phyloP scores from a whole-genome alignment of 164 flowering plant genomes.

The Berberis vulgaris region DNA sequence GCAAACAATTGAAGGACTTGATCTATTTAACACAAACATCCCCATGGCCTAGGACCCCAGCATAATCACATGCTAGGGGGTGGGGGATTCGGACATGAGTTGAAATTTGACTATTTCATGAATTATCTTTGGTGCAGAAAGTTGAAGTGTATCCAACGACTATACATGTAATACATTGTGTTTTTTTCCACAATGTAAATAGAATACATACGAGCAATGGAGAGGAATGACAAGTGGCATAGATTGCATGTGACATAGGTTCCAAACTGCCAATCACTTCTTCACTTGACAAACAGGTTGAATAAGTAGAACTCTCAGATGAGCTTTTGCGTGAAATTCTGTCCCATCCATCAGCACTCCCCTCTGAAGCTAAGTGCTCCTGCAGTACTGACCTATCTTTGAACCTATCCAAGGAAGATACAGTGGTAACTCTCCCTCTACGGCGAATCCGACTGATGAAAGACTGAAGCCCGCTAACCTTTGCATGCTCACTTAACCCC shows the following conservation, averaged over 20 bases:
- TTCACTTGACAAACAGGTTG: constrained; percentile 23
- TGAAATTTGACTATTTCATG: too few relatives aligned
- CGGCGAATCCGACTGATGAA: constrained; percentile 19
- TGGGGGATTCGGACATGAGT: too few relatives aligned
- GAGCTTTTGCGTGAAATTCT: constrained; percentile 13
- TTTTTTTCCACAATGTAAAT: neutral
- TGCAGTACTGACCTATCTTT: constrained; percentile 15
- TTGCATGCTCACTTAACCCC: constrained; percentile 4
- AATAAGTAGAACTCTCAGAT: constrained; percentile 14
- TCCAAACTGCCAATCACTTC: constrained; percentile 6
- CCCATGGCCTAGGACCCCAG: too few relatives aligned
- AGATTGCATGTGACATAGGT: constrained; percentile 11
- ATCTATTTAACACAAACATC: neutral
- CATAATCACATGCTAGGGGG: too few relatives aligned
- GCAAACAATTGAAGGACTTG: neutral
- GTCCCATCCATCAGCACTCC: constrained; percentile 18
- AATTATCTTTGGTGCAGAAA: too few relatives aligned
- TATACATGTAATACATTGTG: too few relatives aligned
- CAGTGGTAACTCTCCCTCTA: constrained; percentile 2
- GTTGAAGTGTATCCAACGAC: too few relatives aligned
- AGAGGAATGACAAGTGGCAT: constrained; percentile 15
- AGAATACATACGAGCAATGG: constrained; percentile 28
- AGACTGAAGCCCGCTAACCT: constrained; percentile 18
- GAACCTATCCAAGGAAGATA: constrained; percentile 13
- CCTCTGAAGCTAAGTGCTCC: constrained; percentile 14